These are phyloP conservation scores for Debaryomyces tyrocola DNA, from an alignment of 805 yeast species.

Conservation along the genomic window DNA sequence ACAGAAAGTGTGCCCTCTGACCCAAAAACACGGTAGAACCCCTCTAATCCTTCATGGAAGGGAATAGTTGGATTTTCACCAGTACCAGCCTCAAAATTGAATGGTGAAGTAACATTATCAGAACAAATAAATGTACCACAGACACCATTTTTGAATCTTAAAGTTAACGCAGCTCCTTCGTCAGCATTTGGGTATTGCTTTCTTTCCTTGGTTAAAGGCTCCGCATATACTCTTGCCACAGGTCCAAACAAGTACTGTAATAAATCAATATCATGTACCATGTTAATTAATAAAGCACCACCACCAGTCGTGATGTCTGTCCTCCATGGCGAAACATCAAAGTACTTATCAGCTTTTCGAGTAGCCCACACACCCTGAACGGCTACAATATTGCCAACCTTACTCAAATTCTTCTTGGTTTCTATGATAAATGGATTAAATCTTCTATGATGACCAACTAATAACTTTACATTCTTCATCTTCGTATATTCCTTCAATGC, in stretches of 20 bases:
- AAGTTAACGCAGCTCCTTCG: slow-evolving; percentile 37
- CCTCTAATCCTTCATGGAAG: slow-evolving; percentile 24
- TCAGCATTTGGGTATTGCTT: slow-evolving; percentile 27
- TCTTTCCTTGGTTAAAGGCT: slow-evolving; percentile 30
- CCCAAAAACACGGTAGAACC: slow-evolving; percentile 39
- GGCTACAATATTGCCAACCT: slow-evolving; percentile 33
- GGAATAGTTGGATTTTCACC: slow-evolving; percentile 43
- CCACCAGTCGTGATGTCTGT: slow-evolving; percentile 28
- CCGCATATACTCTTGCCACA: slow-evolving; percentile 36
- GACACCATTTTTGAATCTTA: slow-evolving; percentile 31
- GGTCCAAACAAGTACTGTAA: slow-evolving; percentile 41
- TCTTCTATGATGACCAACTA: slow-evolving; percentile 42
- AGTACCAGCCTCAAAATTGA: slow-evolving; percentile 38
- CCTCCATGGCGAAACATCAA: slow-evolving; percentile 33
- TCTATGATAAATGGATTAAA: slow-evolving; percentile 40
- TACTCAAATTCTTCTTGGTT: slow-evolving; percentile 26
- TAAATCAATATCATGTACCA: slow-evolving; percentile 40
- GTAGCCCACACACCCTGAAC: slow-evolving; percentile 42
- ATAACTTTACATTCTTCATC: slow-evolving; percentile 23
- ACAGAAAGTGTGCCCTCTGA: slow-evolving; percentile 38
- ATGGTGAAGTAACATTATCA: slow-evolving; percentile 38
- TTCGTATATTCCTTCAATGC: slow-evolving; percentile 25
- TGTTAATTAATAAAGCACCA: slow-evolving; percentile 37
- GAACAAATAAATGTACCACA: slow-evolving; percentile 39
- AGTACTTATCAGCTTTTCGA: slow-evolving; percentile 35